phyloP scores from a whole-genome alignment of 306 rosid genomes.

The Morella rubra region DNA sequence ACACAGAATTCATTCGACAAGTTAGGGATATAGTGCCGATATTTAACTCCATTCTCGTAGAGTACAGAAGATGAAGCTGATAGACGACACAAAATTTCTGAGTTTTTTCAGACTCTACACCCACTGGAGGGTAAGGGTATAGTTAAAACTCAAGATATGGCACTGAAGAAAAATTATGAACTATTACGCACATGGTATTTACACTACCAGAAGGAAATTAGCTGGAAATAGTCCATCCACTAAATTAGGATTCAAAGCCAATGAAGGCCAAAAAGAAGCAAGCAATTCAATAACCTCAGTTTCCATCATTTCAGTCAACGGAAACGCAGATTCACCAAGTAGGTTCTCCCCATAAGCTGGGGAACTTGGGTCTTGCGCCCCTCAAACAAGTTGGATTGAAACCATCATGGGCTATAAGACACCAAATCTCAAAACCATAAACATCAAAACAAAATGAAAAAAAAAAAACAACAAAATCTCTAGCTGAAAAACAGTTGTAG shows the following conservation, averaged over 20 bases:
- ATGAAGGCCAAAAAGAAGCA: not conserved
- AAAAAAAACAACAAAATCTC: too few species aligned
- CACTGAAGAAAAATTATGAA: rapidly evolving
- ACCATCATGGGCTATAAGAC: conserved; percentile 24
- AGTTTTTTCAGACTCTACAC: conserved; percentile 59
- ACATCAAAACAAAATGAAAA: not conserved
- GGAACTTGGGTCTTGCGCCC: conserved; percentile 35
- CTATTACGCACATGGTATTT: not conserved
- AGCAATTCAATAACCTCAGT: conserved; percentile 31
- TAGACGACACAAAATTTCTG: conserved; percentile 58
- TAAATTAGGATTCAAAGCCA: too few species aligned
- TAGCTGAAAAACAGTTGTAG: too few species aligned
- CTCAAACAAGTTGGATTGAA: conserved; percentile 57
- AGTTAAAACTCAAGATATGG: conserved; percentile 44
- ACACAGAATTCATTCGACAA: not conserved
- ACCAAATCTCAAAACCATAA: not conserved
- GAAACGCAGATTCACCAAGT: conserved; percentile 40
- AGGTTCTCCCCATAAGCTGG: conserved; percentile 46
- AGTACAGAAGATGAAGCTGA: conserved; percentile 59
- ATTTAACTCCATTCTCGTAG: conserved; percentile 68
- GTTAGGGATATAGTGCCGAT: conserved; percentile 50
- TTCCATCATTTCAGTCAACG: conserved; percentile 34
- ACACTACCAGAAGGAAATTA: too few species aligned
- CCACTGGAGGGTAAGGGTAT: conserved; percentile 28
- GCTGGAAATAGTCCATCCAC: too few species aligned